Base-by-base conservation (phyloP, 2,329 filamentous ascomycete species). In the Lachnellula cervina region DNA sequence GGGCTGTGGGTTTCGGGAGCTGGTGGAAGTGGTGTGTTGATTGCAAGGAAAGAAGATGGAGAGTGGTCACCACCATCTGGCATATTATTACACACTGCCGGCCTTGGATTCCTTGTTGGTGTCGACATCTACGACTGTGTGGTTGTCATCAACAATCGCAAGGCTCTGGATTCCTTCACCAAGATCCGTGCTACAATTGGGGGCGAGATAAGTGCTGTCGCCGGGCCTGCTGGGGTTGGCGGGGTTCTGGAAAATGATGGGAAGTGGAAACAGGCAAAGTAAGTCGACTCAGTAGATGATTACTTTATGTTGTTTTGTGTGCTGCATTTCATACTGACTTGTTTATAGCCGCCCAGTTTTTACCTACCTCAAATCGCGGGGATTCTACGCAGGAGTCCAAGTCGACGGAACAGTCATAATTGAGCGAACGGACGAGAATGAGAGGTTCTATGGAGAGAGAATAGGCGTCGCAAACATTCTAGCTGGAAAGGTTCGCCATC, bases 71-170 rank as follows among this genome's bases (percentile, higher is more conserved):
- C 91, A 8, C 93, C 93, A 0, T 95, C 90, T 0, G 92, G 89
- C 48, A 91, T 97, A 62, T 82, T 96, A 75, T 80, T 96, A 47
- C 93, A 97, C 69, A 96, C 93, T 0, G 84, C 90, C 1, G 90
- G 88, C 0, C 79, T 97, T 35, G 93, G 91, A 37, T 97, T 97
- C 68, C 81, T 96, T 52, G 86, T 92, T 5, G 93, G 92, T 2
- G 88, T 96, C 42, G 93, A 97, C 69, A 91, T 97, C 34, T 97
- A 97, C 76, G 93, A 97, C 71, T 96, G 92, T 68, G 88, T 97
- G 14, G 81, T 97, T 8, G 88, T 97, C 37, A 92, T 97, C 69
- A 97, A 96, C 74, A 91, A 88, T 45, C 83, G 89, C 46, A 81
- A 89, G 55, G 90, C 91, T 6, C 76, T 97, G 47, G 88, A 96